phyloP scores from a whole-genome alignment of 2,329 filamentous ascomycete genomes.

The Aspergillus latus region DNA sequence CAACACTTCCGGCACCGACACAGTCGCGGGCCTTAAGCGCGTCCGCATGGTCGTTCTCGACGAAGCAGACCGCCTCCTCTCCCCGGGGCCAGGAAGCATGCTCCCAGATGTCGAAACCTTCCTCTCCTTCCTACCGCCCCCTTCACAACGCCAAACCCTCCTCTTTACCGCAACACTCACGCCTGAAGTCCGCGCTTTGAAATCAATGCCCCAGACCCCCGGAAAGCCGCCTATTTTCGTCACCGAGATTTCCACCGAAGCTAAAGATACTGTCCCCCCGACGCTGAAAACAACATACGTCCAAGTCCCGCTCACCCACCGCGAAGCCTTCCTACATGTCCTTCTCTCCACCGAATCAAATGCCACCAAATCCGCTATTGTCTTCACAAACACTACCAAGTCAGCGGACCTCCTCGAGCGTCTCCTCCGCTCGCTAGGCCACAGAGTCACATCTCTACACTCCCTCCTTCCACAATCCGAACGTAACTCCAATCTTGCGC shows the following conservation, averaged over 20 bases:
- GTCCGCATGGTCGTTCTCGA: slow-evolving; percentile 88
- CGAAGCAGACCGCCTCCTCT: slow-evolving; percentile 87
- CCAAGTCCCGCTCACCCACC: slow-evolving; percentile 84
- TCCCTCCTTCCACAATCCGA: slow-evolving; percentile 82
- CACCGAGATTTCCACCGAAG: slow-evolving; percentile 74
- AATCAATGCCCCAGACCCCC: slow-evolving; percentile 68
- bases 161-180: slow-evolving; percentile 97
- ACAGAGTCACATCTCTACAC: slow-evolving; percentile 89
- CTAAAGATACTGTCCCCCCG: slow-evolving; percentile 71
- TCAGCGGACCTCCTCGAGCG: slow-evolving; percentile 90
- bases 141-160: slow-evolving; percentile 80
- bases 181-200: slow-evolving; percentile 82
- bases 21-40: slow-evolving; percentile 74
- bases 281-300: slow-evolving; percentile 83
- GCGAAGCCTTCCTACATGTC: slow-evolving; percentile 90
- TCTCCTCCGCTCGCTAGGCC: slow-evolving; percentile 77
- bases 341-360: slow-evolving; percentile 80
- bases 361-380: slow-evolving; percentile 72
- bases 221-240: slow-evolving; percentile 78
- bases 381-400: slow-evolving; percentile 90
- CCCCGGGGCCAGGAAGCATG: slow-evolving; percentile 77
- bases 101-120: slow-evolving; percentile 91
- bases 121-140: slow-evolving; percentile 74
- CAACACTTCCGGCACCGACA: slow-evolving; percentile 85
- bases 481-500: slow-evolving; percentile 80